These are phyloP conservation scores for Moelleriella libera DNA, from an alignment of 2,329 filamentous ascomycete genomes.

Conservation along the genomic window DNA sequence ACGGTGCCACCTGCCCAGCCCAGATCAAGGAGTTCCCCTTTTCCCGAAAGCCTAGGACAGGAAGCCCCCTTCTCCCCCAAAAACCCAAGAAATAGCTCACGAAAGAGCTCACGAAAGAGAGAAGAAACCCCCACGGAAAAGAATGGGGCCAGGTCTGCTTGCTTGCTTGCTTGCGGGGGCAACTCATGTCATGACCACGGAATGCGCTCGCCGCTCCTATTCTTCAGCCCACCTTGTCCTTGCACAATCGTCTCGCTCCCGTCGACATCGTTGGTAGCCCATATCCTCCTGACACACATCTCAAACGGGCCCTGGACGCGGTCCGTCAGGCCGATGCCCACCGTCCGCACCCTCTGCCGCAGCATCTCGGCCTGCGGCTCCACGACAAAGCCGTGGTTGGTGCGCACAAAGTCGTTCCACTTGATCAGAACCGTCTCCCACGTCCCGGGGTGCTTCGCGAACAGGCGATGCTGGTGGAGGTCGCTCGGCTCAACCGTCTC, in stretches of 20 bases:
- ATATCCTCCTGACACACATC: constrained; percentile 70
- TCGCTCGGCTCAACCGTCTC: constrained; percentile 91
- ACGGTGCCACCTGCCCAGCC: too few relatives aligned
- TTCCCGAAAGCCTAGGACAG: too few relatives aligned
- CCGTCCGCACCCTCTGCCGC: constrained; percentile 67
- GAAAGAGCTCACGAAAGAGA: too few relatives aligned
- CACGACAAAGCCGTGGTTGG: constrained; percentile 81
- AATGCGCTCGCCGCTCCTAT: constrained; percentile 21
- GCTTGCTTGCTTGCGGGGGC: not conserved
- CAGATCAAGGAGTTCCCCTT: too few relatives aligned
- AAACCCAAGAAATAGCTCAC: too few relatives aligned
- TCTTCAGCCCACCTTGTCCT: constrained; percentile 17
- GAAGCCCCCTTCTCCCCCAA: too few relatives aligned
- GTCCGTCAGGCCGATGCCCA: constrained; percentile 84
- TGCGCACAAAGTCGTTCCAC: constrained; percentile 87
- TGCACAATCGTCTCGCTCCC: constrained; percentile 10
- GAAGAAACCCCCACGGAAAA: too few relatives aligned
- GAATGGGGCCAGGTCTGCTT: not conserved
- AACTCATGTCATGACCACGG: constrained; percentile 15
- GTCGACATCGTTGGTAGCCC: constrained; percentile 60
- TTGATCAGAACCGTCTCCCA: constrained; percentile 95
- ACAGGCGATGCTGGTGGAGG: constrained; percentile 85
- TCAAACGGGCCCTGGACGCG: constrained; percentile 80
- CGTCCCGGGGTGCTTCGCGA: constrained; percentile 60
- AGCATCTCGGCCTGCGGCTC: constrained; percentile 88